Percentiles rank a stretch among this genome's conserved stretches.
These are phyloP conservation scores for Pugionium dolabratum DNA, from an alignment of 345 rosid genomes.

Conservation along the genomic window DNA sequence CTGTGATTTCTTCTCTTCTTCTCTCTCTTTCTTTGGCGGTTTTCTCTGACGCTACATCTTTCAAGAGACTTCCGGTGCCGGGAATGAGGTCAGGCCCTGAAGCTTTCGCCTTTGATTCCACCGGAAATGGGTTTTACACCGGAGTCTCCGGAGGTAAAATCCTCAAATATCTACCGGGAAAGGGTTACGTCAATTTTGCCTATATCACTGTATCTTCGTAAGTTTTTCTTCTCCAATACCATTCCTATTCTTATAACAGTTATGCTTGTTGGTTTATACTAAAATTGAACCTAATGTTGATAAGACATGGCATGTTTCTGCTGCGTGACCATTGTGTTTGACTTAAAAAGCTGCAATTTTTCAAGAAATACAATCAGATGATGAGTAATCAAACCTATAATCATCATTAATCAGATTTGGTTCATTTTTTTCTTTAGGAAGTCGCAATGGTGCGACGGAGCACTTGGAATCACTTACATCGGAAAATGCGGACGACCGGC, in stretches of 20 bases:
- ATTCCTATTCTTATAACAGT: too few relatives aligned
- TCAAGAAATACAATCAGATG: too few relatives aligned
- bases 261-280: too few relatives aligned
- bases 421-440: slow-evolving; percentile 9
- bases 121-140: slow-evolving; percentile 43
- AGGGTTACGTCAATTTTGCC: slow-evolving; percentile 36
- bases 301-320: too few relatives aligned
- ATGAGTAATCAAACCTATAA: too few relatives aligned
- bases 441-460: slow-evolving; percentile 34
- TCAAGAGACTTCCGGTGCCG: slow-evolving; percentile 30
- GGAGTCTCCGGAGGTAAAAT: slow-evolving; percentile 50
- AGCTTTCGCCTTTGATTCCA: slow-evolving; percentile 40
- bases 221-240: neutral
- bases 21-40: slow-evolving; percentile 32
- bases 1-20: slow-evolving; percentile 18
- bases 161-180: slow-evolving; percentile 34
- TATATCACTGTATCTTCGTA: slow-evolving; percentile 30
- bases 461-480: slow-evolving; percentile 23
- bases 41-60: slow-evolving; percentile 1
- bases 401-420: too few relatives aligned
- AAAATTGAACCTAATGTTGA: too few relatives aligned
- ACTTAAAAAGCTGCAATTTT: too few relatives aligned
- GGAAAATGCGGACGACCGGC: slow-evolving; percentile 47
- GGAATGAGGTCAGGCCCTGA: slow-evolving; percentile 38
- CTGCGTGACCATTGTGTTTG: too few relatives aligned